Evolutionary conservation across 805 yeast genomes (phyloP).

Genomic region (Saccharomycopsis capsularis): DNA sequence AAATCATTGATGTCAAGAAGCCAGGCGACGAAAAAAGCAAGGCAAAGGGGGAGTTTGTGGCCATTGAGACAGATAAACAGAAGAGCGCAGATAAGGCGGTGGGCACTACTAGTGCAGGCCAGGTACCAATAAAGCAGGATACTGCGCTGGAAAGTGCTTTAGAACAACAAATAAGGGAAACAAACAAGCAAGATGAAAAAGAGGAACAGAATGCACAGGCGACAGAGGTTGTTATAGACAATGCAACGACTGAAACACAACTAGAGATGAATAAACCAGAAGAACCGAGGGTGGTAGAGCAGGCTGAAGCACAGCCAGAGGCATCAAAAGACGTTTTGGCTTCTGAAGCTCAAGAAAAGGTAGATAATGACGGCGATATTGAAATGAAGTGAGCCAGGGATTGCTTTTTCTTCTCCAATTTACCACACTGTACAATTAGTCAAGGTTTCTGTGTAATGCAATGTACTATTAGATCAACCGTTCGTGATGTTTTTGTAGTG

Average conservation of each 20-base stretch:
- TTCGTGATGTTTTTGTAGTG: too few species aligned
- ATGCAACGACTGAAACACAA: too few species aligned
- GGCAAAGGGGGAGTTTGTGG: background rate
- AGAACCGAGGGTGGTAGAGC: constrained; percentile 43
- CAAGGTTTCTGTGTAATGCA: too few species aligned
- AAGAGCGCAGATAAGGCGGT: too few species aligned
- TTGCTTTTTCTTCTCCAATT: too few species aligned
- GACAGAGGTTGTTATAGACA: background rate
- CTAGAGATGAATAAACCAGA: constrained; percentile 53
- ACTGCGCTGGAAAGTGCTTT: background rate
- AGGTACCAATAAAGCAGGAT: background rate
- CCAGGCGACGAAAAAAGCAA: background rate
- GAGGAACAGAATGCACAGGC: background rate
- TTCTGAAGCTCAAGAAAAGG: background rate
- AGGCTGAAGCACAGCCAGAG: constrained; percentile 28
- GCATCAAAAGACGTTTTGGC: background rate
- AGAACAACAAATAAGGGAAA: background rate
- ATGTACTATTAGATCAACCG: too few species aligned
- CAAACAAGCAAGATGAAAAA: background rate
- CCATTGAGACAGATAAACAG: background rate
- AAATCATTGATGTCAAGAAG: background rate
- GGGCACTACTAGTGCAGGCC: too few species aligned
- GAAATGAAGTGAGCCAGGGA: constrained; percentile 7
- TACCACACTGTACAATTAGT: too few species aligned
- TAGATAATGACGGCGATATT: constrained; percentile 7